A percentile compares a stretch with the other conserved stretches of the same genome.
Conservation (phyloP, 352 stramenopile species). For the Globisporangium okanoganense region DNA sequence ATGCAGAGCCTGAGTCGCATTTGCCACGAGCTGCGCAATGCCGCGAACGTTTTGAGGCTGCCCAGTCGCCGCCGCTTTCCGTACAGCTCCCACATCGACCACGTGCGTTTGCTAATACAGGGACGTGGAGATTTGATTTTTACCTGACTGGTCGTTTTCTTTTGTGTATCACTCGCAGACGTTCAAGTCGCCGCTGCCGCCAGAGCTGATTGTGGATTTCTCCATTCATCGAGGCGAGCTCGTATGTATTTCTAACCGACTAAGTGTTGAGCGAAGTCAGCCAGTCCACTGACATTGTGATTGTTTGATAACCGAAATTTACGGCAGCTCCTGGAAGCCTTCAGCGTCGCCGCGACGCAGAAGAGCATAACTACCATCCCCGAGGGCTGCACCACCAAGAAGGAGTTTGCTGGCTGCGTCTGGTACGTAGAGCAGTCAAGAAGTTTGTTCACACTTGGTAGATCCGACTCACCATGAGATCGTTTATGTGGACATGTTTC, state of each 20-base stretch:
- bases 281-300: background rate
- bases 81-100: conserved; percentile 75
- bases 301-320: background rate
- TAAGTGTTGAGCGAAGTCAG: background rate
- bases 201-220: conserved; percentile 78
- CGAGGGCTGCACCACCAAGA: conserved; percentile 63
- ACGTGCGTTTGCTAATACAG: conserved; percentile 33
- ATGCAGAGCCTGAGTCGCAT: conserved; percentile 35
- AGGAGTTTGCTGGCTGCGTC: conserved; percentile 76
- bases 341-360: conserved; percentile 50
- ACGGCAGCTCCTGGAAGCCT: conserved; percentile 74
- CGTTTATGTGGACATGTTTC: too few relatives aligned
- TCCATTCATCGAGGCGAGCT: conserved; percentile 79
- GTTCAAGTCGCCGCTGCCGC: conserved; percentile 68
- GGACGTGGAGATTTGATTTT: background rate
- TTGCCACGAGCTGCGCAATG: conserved; percentile 64
- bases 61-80: conserved; percentile 75
- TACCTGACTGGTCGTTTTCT: background rate
- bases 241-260: conserved; percentile 25
- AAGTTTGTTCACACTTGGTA: too few relatives aligned
- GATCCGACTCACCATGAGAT: too few relatives aligned
- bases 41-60: conserved; percentile 65
- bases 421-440: conserved; percentile 35
- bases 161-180: conserved; percentile 21
- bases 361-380: conserved; percentile 52